Percentiles rank a stretch among this genome's conserved stretches.
Conservation (phyloP, 345 rosid genomes). For the Alliaria petiolata region DNA sequence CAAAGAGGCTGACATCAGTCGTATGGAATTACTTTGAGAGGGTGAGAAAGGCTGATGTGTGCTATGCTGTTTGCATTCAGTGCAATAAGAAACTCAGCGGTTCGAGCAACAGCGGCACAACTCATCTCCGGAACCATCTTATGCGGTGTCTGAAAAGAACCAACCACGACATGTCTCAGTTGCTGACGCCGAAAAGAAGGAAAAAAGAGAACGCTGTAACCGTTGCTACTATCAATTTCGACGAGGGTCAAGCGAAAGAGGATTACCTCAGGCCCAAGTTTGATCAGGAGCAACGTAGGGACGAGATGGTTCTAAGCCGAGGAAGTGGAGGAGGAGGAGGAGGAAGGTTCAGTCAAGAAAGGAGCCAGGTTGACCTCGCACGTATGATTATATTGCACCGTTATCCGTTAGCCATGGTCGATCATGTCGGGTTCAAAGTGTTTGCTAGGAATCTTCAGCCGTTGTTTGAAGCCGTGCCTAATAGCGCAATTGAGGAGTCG, state of each 20-base stretch:
- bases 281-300: constrained; percentile 71
- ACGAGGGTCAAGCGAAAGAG: constrained; percentile 70
- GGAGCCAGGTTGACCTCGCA: constrained; percentile 76
- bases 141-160: constrained; percentile 89
- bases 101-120: constrained; percentile 94
- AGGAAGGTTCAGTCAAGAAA: constrained; percentile 74
- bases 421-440: constrained; percentile 81
- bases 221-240: constrained; percentile 51
- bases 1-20: constrained; percentile 84
- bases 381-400: constrained; percentile 88
- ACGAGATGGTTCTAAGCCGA: constrained; percentile 49
- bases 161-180: constrained; percentile 78
- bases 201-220: constrained; percentile 59
- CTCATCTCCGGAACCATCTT: constrained; percentile 90
- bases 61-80: constrained; percentile 80
- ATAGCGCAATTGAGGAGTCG: constrained; percentile 50
- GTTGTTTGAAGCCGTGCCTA: constrained; percentile 63
- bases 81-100: constrained; percentile 94
- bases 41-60: constrained; percentile 82
- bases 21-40: constrained; percentile 96
- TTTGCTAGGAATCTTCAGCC: constrained; percentile 95
- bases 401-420: constrained; percentile 81
- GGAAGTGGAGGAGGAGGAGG: constrained; percentile 58
- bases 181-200: constrained; percentile 71
- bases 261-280: constrained; percentile 72